Percentiles rank a stretch among this genome's conserved stretches.
phyloP scores from a whole-genome alignment of 1,284 basidiomycete species.

The Cutaneotrichosporon sp. region DNA sequence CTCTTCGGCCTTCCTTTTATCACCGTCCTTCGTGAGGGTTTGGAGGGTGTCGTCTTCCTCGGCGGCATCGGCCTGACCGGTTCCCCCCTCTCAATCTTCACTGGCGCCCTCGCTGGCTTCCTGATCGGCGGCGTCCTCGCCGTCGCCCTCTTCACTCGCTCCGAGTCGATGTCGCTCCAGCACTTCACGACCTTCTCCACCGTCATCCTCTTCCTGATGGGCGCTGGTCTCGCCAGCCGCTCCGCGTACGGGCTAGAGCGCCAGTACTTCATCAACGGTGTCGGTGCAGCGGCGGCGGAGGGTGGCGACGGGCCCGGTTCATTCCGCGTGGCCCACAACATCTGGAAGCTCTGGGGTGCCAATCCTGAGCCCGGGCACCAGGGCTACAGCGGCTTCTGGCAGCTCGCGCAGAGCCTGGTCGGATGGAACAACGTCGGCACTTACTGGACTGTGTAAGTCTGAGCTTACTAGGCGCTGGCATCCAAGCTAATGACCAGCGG shows the following conservation, averaged over 20 bases:
- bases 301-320: conserved; percentile 76
- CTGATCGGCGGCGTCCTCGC: conserved; percentile 70
- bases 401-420: conserved; percentile 33
- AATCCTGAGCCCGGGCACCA: conserved; percentile 62
- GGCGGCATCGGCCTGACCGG: conserved; percentile 62
- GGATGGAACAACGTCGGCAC: conserved; percentile 50
- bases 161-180: conserved; percentile 56
- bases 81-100: conserved; percentile 63
- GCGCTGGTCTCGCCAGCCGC: conserved; percentile 78
- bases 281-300: conserved; percentile 72
- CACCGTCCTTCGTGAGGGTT: conserved; percentile 83
- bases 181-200: conserved; percentile 80
- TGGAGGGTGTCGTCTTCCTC: conserved; percentile 87
- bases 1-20: conserved; percentile 80
- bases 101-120: conserved; percentile 56
- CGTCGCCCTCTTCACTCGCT: conserved; percentile 36
- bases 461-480: neutral
- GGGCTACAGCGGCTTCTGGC: conserved; percentile 47
- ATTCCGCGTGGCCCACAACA: conserved; percentile 70
- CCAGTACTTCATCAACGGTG: conserved; percentile 63
- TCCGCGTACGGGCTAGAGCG: conserved; percentile 66
- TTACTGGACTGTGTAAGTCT: conserved; percentile 63
- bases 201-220: conserved; percentile 79
- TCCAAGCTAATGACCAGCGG: conserved; percentile 23
- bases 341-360: conserved; percentile 83